Evolutionary conservation across 108 stramenopile species (phyloP).

Genomic region (Skeletonema menzelii): DNA sequence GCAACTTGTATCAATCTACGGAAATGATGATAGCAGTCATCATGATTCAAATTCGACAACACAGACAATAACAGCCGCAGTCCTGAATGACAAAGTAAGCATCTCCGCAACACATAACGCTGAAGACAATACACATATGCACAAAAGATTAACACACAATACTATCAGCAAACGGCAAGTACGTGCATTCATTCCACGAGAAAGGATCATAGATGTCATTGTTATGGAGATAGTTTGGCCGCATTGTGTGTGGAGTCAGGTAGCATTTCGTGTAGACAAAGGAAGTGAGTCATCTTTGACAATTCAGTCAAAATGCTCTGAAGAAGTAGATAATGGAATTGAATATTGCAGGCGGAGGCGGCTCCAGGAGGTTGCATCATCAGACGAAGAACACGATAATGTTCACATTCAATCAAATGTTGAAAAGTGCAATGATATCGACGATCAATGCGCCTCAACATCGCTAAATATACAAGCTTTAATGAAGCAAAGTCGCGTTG

Average conservation of each 20-base stretch:
- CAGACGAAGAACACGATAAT: background rate
- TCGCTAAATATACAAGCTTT: slow-evolving; percentile 8
- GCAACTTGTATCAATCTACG: slow-evolving; percentile 25
- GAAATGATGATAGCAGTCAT: background rate
- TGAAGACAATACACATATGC: background rate
- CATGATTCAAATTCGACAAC: background rate
- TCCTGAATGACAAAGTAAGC: background rate
- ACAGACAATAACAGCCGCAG: background rate
- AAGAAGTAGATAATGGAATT: background rate
- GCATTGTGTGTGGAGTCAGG: slow-evolving; percentile 45
- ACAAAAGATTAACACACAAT: background rate
- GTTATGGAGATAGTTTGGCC: slow-evolving; percentile 49
- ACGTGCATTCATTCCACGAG: slow-evolving; percentile 32
- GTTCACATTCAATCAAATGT: background rate
- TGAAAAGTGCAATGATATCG: background rate
- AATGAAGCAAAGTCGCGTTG: slow-evolving; percentile 11
- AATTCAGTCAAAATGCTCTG: background rate
- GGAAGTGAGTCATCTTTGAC: background rate
- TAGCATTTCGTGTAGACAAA: slow-evolving; percentile 36
- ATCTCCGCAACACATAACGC: background rate
- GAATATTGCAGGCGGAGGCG: background rate
- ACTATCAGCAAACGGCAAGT: background rate
- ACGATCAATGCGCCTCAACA: background rate
- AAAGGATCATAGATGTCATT: slow-evolving; percentile 40
- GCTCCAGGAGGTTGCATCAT: background rate